These are phyloP conservation scores for Chloromonas sp. DNA, from an alignment of 163 green algal species.

Conservation along the genomic window DNA sequence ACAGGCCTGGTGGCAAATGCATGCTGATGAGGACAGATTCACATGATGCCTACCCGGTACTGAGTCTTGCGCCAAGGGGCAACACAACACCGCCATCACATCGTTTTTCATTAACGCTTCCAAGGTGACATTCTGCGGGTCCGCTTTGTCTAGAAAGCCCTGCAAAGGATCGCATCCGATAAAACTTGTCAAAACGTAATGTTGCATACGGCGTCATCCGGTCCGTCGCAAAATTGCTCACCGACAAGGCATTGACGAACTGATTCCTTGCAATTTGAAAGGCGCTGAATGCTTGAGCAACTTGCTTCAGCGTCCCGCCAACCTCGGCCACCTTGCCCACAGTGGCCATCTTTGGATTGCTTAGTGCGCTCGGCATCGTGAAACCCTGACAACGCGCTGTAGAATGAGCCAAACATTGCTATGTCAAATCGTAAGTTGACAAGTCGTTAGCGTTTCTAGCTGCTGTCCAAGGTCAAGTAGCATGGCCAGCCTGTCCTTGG, in stretches of 20 bases:
- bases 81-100: slow-evolving; percentile 37
- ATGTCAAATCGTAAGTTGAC: too few relatives aligned
- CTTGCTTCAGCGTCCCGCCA: slow-evolving; percentile 13
- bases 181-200: too few relatives aligned
- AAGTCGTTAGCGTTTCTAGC: too few relatives aligned
- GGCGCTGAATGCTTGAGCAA: slow-evolving; percentile 33
- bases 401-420: neutral
- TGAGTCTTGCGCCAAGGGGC: slow-evolving; percentile 33
- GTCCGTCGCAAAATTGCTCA: slow-evolving; percentile 2
- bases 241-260: slow-evolving; percentile 30
- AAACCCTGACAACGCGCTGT: neutral
- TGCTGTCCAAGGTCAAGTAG: too few relatives aligned
- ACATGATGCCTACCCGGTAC: slow-evolving; percentile 15
- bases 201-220: too few relatives aligned
- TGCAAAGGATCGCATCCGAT: neutral
- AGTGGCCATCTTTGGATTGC: neutral
- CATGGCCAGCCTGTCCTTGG: too few relatives aligned
- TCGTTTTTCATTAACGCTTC: slow-evolving; percentile 46
- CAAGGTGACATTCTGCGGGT: slow-evolving; percentile 27
- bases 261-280: slow-evolving; percentile 35
- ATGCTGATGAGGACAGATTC: too few relatives aligned
- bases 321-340: neutral
- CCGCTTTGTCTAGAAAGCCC: slow-evolving; percentile 31
- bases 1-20: too few relatives aligned
- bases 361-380: neutral